Evolutionary conservation across 1,284 basidiomycete genomes (phyloP).

Genomic region (Waitea zeae): DNA sequence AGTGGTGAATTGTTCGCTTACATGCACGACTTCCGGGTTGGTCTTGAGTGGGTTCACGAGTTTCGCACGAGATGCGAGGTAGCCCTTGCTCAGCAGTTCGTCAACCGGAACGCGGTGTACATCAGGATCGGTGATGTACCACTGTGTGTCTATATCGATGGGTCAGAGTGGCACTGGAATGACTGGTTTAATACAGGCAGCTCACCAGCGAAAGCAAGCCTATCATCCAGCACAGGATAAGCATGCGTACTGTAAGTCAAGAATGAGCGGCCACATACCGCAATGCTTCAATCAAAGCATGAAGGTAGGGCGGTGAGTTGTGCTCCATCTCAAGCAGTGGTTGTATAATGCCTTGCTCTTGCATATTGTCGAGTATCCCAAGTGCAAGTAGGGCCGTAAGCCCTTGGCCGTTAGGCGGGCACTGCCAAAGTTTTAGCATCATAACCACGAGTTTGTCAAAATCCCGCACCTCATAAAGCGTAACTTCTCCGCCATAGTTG

Average conservation of each 20-base stretch:
- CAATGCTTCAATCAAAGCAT: constrained; percentile 72
- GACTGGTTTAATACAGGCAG: too few relatives aligned
- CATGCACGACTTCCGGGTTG: constrained; percentile 51
- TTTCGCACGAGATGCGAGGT: constrained; percentile 65
- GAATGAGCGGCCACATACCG: constrained; percentile 44
- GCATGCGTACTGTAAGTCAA: too few relatives aligned
- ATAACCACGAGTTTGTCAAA: constrained; percentile 51
- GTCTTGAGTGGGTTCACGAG: constrained; percentile 54
- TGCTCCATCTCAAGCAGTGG: constrained; percentile 69
- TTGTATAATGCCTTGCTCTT: constrained; percentile 54
- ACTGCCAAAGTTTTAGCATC: constrained; percentile 1
- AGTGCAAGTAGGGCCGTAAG: constrained; percentile 86
- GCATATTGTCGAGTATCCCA: constrained; percentile 79
- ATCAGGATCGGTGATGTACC: constrained; percentile 81
- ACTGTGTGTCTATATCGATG: constrained; percentile 47
- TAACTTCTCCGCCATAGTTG: constrained; percentile 68
- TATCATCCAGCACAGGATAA: constrained; percentile 11
- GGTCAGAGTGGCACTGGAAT: too few relatives aligned
- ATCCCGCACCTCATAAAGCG: constrained; percentile 80
- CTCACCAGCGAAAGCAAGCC: constrained; percentile 61
- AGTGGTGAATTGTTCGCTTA: constrained; percentile 14
- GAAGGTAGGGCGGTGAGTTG: constrained; percentile 79
- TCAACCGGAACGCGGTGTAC: constrained; percentile 58
- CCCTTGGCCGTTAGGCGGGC: constrained; percentile 18
- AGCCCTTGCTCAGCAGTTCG: constrained; percentile 71